These are phyloP conservation scores for Trichophyton rubrum DNA, from an alignment of 2,329 filamentous ascomycete species.

Conservation along the genomic window DNA sequence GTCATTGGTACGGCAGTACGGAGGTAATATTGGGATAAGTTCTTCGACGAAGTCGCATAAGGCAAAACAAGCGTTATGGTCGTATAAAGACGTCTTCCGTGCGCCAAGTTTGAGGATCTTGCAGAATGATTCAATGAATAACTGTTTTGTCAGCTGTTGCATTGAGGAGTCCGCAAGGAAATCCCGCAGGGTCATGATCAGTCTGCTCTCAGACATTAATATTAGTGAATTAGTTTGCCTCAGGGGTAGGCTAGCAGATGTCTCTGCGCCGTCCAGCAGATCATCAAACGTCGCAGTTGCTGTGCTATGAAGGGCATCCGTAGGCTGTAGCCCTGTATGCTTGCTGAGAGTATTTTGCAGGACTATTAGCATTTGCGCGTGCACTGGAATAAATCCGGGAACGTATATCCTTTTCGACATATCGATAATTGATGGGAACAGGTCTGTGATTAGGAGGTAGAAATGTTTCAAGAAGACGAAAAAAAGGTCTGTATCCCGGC, in stretches of 20 bases:
- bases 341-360: constrained; percentile 76
- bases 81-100: constrained; percentile 63
- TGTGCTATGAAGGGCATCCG: constrained; percentile 34
- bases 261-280: constrained; percentile 52
- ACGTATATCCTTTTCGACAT: constrained; percentile 49
- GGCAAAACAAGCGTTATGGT: constrained; percentile 73
- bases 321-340: constrained; percentile 41
- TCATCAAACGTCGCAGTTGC: constrained; percentile 54
- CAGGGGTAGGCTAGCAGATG: constrained; percentile 50
- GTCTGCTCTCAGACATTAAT: constrained; percentile 76
- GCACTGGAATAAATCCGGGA: constrained; percentile 67
- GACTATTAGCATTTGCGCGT: constrained; percentile 67
- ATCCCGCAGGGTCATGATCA: constrained; percentile 71
- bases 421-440: constrained; percentile 45
- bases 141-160: constrained; percentile 44
- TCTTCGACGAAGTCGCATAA: constrained; percentile 89
- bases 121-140: constrained; percentile 67
- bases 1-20: constrained; percentile 43
- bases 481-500: constrained; percentile 76
- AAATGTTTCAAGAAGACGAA: constrained; percentile 88
- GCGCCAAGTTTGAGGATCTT: constrained; percentile 60
- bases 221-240: constrained; percentile 58
- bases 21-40: constrained; percentile 53
- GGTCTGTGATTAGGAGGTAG: constrained; percentile 64
- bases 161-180: constrained; percentile 53